Percentiles rank a stretch among this genome's conserved stretches.
Evolutionary conservation across 2,329 filamentous ascomycete genomes (phyloP).

Genomic region (Hypoxylon sp.): DNA sequence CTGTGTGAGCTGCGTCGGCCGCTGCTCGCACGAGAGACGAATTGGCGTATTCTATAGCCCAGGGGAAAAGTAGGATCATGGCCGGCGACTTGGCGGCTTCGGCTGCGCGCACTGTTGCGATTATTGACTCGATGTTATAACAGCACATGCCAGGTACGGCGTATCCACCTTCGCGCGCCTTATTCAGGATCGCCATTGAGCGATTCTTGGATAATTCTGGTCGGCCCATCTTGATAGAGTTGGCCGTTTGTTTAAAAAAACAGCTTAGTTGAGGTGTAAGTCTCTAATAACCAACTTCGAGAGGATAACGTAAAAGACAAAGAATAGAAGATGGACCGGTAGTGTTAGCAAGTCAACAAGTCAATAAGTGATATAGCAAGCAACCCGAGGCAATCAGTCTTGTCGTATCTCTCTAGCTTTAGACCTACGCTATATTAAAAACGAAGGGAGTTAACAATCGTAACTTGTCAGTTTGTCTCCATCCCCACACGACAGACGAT

Average conservation of each 20-base stretch:
- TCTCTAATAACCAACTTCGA: not conserved
- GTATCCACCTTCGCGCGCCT: conserved; percentile 69
- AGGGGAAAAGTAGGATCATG: conserved; percentile 82
- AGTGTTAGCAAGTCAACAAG: not conserved
- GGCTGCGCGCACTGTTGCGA: conserved; percentile 77
- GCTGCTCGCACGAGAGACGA: conserved; percentile 69
- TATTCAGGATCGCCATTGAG: conserved; percentile 70
- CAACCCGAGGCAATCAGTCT: not conserved
- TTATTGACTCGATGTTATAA: conserved; percentile 79
- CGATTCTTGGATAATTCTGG: conserved; percentile 63
- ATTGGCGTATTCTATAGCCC: conserved; percentile 78
- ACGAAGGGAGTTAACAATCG: not conserved
- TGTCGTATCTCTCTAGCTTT: not conserved
- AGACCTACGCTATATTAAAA: not conserved
- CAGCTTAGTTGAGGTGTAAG: conserved; percentile 6
- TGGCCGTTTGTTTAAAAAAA: not conserved
- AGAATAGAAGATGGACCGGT: not conserved
- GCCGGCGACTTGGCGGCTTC: conserved; percentile 76
- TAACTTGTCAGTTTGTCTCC: conserved; percentile 3
- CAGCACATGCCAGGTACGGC: conserved; percentile 73
- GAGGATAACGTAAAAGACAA: not conserved
- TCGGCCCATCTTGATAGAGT: conserved; percentile 53
- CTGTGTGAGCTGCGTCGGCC: conserved; percentile 68
- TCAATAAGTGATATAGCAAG: not conserved
- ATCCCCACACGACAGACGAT: conserved; percentile 13